Base-by-base conservation (phyloP, 1,284 basidiomycete genomes). In the Irpex lacteus region DNA sequence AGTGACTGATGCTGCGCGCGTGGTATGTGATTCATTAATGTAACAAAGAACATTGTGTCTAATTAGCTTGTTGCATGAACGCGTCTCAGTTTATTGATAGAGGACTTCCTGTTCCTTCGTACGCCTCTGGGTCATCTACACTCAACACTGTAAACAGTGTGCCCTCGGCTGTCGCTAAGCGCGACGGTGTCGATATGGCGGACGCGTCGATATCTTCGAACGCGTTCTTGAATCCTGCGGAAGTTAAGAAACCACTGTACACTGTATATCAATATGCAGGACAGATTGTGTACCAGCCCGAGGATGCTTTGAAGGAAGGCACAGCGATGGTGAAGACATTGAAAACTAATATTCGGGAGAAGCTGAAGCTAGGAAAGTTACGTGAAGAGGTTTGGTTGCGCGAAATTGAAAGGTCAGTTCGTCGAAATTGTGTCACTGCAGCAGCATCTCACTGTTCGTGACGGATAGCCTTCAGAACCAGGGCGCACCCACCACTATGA, bases 331-430 rank as follows among this genome's bases (percentile, higher is more conserved):
- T 85, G 2, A 78, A 82, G 67, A 74, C 76, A 3, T 72, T 87
- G 58, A 80, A 81, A 66, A 68, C 74, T 1, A 73, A 72, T 61
- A 72, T 87, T 61, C 77, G 81, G 64, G 40, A 47, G 40, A 76
- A 72, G 19, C 69, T 88, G 60, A 76, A 84, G 62, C 69, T 87
- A 4, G 85, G 84, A 26, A 84, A 83, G 69, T 70, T 86, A 63
- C 80, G 86, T 19, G 77, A 83, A 65, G 84, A 87, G 13, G 85
- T 86, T 1, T 88, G 86, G 86, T 69, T 78, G 56, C 77, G 81
- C n/a, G 85, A 87, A 61, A 74, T 86, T 21, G 74, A 78, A 53
- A 82, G 75, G 86, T 85, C 63, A 4, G 77, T 47, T 2, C 40
- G 1, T 47, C 5, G 4, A n/a, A 11, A 15, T 47, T 13, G 7